Conservation (phyloP, 495 filamentous ascomycete species). For the Penicillium flavigenum region DNA sequence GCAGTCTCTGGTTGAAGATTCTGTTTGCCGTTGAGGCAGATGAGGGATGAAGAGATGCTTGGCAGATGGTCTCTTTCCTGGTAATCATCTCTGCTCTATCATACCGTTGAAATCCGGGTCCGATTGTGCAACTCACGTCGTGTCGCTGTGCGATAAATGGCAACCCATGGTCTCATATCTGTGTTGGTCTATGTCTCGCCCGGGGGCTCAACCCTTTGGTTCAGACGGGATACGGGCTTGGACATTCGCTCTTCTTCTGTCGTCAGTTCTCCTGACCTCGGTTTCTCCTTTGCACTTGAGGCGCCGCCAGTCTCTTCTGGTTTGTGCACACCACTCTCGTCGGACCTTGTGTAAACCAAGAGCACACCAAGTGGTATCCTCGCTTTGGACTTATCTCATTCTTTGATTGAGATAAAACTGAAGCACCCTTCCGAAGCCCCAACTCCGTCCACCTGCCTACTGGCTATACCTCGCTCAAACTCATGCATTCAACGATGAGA, state of each 20-base stretch:
- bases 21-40: constrained; percentile 65
- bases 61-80: constrained; percentile 5
- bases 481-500: background rate
- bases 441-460: background rate
- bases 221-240: background rate
- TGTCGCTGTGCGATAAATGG: background rate
- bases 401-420: background rate
- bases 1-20: constrained; percentile 78
- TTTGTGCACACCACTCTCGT: background rate
- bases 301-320: background rate
- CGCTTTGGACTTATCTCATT: background rate
- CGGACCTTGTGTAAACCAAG: background rate
- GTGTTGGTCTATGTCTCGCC: background rate
- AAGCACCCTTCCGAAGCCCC: background rate
- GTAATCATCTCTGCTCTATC: background rate
- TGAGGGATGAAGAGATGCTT: constrained; percentile 40
- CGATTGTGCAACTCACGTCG: background rate
- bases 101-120: background rate
- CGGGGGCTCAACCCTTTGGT: background rate
- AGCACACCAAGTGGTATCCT: background rate
- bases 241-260: background rate
- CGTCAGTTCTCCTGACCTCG: background rate
- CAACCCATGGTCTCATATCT: background rate
- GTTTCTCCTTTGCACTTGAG: background rate
- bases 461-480: no score